phyloP scores from a whole-genome alignment of 106 monocot genomes.

The Dioscorea alata region DNA sequence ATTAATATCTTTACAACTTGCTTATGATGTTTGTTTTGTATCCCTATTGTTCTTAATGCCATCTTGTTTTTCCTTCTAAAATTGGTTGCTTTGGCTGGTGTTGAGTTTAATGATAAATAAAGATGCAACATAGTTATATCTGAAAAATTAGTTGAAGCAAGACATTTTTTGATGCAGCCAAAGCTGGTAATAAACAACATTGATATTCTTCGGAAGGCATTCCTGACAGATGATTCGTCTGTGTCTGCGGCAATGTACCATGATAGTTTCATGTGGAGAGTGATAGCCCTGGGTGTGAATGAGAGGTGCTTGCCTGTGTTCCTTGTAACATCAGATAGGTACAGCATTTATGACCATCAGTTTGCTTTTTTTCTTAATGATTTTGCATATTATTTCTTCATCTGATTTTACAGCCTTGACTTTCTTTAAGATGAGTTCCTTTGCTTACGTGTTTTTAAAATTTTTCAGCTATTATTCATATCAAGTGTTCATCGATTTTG shows the following conservation, averaged over 20 bases:
- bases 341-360: slow-evolving; percentile 1
- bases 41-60: too few species aligned
- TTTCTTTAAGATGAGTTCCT: background rate
- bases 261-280: slow-evolving; percentile 87
- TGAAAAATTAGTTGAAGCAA: too few species aligned
- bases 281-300: slow-evolving; percentile 75
- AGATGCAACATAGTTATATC: too few species aligned
- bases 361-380: background rate
- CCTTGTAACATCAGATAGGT: slow-evolving; percentile 82
- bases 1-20: too few species aligned
- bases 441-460: background rate
- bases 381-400: background rate
- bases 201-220: slow-evolving; percentile 69
- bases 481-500: slow-evolving; percentile 82
- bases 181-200: slow-evolving; percentile 88
- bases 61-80: too few species aligned
- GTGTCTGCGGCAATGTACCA: slow-evolving; percentile 75
- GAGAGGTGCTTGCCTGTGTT: slow-evolving; percentile 77
- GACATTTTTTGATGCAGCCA: slow-evolving; percentile 49
- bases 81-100: too few species aligned
- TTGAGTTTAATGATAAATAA: too few species aligned
- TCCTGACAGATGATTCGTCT: slow-evolving; percentile 43
- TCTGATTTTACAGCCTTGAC: background rate
- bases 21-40: too few species aligned
- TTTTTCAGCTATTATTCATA: slow-evolving; percentile 89